Evolutionary conservation across 2,329 filamentous ascomycete genomes (phyloP).

Genomic region (Hortaea werneckii): DNA sequence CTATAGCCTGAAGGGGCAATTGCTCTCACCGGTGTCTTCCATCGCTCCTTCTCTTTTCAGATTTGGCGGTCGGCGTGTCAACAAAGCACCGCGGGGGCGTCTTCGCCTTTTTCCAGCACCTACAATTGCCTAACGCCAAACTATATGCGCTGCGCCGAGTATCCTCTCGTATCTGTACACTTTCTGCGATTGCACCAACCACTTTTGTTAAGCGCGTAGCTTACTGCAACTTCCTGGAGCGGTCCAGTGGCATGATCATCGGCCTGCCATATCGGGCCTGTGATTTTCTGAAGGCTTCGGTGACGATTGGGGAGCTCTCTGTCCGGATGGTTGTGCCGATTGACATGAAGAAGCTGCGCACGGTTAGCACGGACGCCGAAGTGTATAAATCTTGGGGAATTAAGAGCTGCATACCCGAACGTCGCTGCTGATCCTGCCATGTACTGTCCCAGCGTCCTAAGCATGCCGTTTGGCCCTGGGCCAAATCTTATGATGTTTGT

Average conservation of each 20-base stretch:
- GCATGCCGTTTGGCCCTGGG: slow-evolving; percentile 83
- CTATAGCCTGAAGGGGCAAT: too few relatives aligned
- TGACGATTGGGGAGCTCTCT: slow-evolving; percentile 67
- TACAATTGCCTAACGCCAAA: too few relatives aligned
- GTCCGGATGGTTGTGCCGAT: slow-evolving; percentile 94
- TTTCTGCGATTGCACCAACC: not conserved
- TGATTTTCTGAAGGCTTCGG: slow-evolving; percentile 65
- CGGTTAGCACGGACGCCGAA: slow-evolving; percentile 10
- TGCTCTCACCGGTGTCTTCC: too few relatives aligned
- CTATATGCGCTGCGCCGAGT: too few relatives aligned
- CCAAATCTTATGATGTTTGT: slow-evolving; percentile 92
- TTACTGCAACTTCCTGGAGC: not conserved
- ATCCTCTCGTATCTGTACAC: not conserved
- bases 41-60: too few relatives aligned
- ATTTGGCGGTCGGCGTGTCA: too few relatives aligned
- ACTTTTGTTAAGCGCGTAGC: not conserved
- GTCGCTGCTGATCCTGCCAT: slow-evolving; percentile 93
- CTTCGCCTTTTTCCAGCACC: too few relatives aligned
- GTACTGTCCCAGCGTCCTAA: slow-evolving; percentile 89
- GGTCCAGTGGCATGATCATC: slow-evolving; percentile 48
- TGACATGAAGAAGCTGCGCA: slow-evolving; percentile 81
- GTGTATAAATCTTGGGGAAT: too few relatives aligned
- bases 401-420: slow-evolving; percentile 60
- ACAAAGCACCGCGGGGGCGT: too few relatives aligned
- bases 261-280: slow-evolving; percentile 51